Evolutionary conservation across 495 filamentous ascomycete species (phyloP), one percentile per base, ranked within the genome.

Genomic region (Trichoderma virens): DNA sequence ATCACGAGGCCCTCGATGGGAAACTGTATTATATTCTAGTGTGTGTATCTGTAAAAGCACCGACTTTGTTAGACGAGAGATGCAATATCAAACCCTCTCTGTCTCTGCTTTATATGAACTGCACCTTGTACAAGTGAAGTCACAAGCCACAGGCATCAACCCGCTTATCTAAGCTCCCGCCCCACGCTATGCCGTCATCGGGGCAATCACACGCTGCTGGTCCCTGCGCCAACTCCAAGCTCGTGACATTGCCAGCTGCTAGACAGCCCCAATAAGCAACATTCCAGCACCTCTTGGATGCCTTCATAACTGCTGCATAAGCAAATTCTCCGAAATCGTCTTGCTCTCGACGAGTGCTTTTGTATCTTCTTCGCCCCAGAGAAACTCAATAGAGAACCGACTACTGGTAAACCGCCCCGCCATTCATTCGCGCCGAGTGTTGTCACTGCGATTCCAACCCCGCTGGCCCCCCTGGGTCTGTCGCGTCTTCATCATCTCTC

Each of bases 401-500:
- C 18, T 25, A 0, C 13, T 16, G 3, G 2, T 56, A 13, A 27
- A 56, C 25, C 51, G 51, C 1, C 23, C 23, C 51, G 9, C 51
- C 51, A 27, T 27, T 4, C 43, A 47, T 20, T 9, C 25, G 0
- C 28, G 11, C 13, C 13, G 4, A 11, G 51, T 27, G 25, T 27
- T 56, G 25, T 16, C 25, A 56, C 51, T 56, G 43, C 43, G 18
- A 20, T 47, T 20, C 18, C 18, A 47, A 47, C 43, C 51, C 27
- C 25, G 51, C 51, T 25, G 25, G 30, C 51, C 41, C 41, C 51
- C 51, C 51, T 56, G 51, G 51, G 51, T 56, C 51, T 30, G 51
- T 61, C 41, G 30, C 54, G 38, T 38, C 18, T 27, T 28, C 51
- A 56, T 14, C 51, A 45, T 56, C 67, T 65, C 70, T 66, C 61